Evolutionary conservation across 2,329 filamentous ascomycete species (phyloP).

Genomic region (Penicillium sp.): DNA sequence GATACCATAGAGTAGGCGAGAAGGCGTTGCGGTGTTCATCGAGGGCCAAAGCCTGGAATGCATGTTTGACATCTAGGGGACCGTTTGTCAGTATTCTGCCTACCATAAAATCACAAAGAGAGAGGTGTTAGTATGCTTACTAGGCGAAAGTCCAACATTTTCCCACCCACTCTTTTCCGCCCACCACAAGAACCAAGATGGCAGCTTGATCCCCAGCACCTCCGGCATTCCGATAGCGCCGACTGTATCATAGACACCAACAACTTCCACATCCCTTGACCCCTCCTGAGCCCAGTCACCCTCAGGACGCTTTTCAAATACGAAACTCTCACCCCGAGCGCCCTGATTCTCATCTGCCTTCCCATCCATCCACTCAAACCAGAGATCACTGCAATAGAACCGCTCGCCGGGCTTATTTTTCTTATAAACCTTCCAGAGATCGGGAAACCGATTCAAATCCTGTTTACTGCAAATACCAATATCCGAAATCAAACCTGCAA

Average conservation of each 20-base stretch:
- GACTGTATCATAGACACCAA: slow-evolving; percentile 38
- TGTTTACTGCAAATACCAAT: slow-evolving; percentile 20
- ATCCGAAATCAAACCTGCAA: slow-evolving; percentile 24
- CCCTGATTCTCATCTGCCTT: slow-evolving; percentile 22
- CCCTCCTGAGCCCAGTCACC: slow-evolving; percentile 17
- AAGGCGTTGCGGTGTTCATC: slow-evolving; percentile 48
- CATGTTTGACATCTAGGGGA: slow-evolving; percentile 33
- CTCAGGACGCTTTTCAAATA: slow-evolving; percentile 13
- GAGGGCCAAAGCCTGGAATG: slow-evolving; percentile 42
- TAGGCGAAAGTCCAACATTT: slow-evolving; percentile 20
- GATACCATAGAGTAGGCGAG: slow-evolving; percentile 54
- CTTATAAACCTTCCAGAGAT: slow-evolving; percentile 24
- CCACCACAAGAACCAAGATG: slow-evolving; percentile 2
- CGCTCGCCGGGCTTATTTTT: slow-evolving; percentile 14
- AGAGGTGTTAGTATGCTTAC: slow-evolving; percentile 6
- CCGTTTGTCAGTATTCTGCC: background rate
- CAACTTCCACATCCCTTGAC: slow-evolving; percentile 26
- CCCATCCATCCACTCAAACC: slow-evolving; percentile 23
- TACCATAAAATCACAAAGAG: background rate
- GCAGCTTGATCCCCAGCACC: slow-evolving; percentile 21
- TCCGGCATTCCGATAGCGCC: slow-evolving; percentile 35
- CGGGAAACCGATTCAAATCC: slow-evolving; percentile 21
- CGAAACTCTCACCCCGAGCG: slow-evolving; percentile 12
- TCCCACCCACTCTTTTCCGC: slow-evolving; percentile 9
- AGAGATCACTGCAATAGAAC: slow-evolving; percentile 22